Percentiles rank a stretch among this genome's conserved stretches.
Evolutionary conservation across 2,329 filamentous ascomycete species (phyloP).

Genomic region (Clonostachys chloroleuca): DNA sequence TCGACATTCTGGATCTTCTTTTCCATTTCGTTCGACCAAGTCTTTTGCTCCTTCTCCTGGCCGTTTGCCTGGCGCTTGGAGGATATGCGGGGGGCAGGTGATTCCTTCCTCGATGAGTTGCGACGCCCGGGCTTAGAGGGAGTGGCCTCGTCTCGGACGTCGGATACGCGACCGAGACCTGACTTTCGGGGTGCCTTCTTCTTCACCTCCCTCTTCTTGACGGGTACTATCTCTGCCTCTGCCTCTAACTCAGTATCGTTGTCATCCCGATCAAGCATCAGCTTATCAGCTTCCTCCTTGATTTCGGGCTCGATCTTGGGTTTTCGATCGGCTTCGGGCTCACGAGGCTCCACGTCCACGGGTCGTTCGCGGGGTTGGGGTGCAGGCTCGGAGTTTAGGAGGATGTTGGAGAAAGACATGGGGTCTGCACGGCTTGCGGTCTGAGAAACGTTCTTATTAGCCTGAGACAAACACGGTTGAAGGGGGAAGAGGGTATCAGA

Average conservation of each 20-base stretch:
- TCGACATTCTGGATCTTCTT: slow-evolving; percentile 31
- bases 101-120: slow-evolving; percentile 43
- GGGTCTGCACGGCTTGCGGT: slow-evolving; percentile 74
- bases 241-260: slow-evolving; percentile 25
- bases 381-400: slow-evolving; percentile 72
- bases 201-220: slow-evolving; percentile 6
- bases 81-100: slow-evolving; percentile 40
- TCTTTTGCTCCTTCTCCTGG: slow-evolving; percentile 57
- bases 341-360: slow-evolving; percentile 10
- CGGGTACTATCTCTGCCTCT: slow-evolving; percentile 21
- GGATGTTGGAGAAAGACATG: slow-evolving; percentile 95
- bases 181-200: slow-evolving; percentile 26
- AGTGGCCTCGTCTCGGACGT: slow-evolving; percentile 45
- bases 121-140: slow-evolving; percentile 45
- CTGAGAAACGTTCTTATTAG: slow-evolving; percentile 27
- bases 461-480: neutral
- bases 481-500: slow-evolving; percentile 5
- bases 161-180: slow-evolving; percentile 46
- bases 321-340: slow-evolving; percentile 10
- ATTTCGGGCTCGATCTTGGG: slow-evolving; percentile 7
- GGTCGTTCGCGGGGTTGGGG: slow-evolving; percentile 39
- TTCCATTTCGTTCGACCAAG: slow-evolving; percentile 48
- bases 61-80: slow-evolving; percentile 59
- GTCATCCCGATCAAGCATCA: slow-evolving; percentile 10
- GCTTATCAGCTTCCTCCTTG: slow-evolving; percentile 4